Base-by-base conservation (phyloP, 148 eudicot species). In the Rhododendron molle region DNA sequence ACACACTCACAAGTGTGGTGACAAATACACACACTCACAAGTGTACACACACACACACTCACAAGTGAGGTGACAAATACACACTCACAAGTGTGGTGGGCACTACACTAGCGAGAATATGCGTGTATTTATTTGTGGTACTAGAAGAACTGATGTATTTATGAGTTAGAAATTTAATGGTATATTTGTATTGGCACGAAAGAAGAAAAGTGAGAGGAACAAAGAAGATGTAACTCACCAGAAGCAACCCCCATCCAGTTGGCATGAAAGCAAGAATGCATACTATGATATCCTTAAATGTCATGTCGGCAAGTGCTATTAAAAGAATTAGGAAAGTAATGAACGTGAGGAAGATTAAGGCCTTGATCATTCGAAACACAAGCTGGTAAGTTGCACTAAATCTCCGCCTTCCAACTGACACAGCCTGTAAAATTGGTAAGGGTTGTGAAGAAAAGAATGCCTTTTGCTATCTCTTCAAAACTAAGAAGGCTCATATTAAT, bases 191-290 rank as follows among this genome's bases (percentile, higher is more conserved):
- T 26, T 26, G 73, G 32, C 30, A 67, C 11, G 32, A 28, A 65
- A 65, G 58, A 28, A 26, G n/a, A 69, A 15, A 83, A 49, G 38
- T 28, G 15, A 20, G 5, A 26, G 43, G 85, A 8, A 11, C 30
- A 36, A 15, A 54, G 76, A 50, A 50, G 38, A 2, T 40, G 26
- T 54, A 47, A 83, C 91, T 88, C 87, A 93, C 95, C 93, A 85
- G 80, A 85, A 93, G 95, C 88, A 93, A 74, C 28, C 95, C 95
- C 95, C 95, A 93, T 60, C 95, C 95, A 1, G 95, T 92, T 21
- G 95, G 95, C 92, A 91, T 87, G 80, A 92, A 91, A 8, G 94
- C 95, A 47, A 93, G 92, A 76, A 93, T 88, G 86, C 92, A 91
- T 77, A 92, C 86, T 81, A 93, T 84, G 49, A 93, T 82, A 81